A percentile compares a stretch with the other conserved stretches of the same genome.
Evolutionary conservation across 1,284 basidiomycete genomes (phyloP).

Genomic region (Leccinum pallidistipes): DNA sequence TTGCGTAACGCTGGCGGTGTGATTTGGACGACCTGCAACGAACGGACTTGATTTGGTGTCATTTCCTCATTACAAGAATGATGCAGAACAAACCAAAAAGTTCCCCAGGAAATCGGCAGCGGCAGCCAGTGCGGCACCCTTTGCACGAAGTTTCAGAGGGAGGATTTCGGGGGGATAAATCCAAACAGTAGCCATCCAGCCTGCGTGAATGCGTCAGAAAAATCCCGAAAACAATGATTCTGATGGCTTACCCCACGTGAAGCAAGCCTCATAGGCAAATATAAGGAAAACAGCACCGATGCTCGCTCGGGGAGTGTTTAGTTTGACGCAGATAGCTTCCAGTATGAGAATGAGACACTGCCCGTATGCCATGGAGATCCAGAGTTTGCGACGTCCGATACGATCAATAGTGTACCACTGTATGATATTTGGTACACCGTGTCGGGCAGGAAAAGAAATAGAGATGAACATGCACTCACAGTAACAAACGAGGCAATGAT

Average conservation of each 20-base stretch:
- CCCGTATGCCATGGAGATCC: conserved; percentile 18
- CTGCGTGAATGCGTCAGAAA: not conserved
- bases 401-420: conserved; percentile 20
- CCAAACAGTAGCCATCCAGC: conserved; percentile 21
- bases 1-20: conserved; percentile 15
- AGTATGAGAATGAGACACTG: conserved; percentile 16
- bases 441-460: not conserved
- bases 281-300: conserved; percentile 17
- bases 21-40: conserved; percentile 16
- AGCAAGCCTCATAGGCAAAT: conserved; percentile 16
- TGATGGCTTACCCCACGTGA: conserved; percentile 12
- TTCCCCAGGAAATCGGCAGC: conserved; percentile 15
- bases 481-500: conserved; percentile 15
- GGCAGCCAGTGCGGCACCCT: conserved; percentile 14
- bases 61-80: not conserved
- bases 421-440: not conserved
- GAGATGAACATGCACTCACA: not conserved
- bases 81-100: conserved; percentile 9
- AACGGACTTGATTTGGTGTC: not conserved
- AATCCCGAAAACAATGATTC: not conserved
- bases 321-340: conserved; percentile 13
- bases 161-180: conserved; percentile 15
- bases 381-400: conserved; percentile 19
- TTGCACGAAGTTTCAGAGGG: conserved; percentile 16
- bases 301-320: conserved; percentile 13